Base-by-base conservation (phyloP, 768 basidiomycete genomes). In the Phlebiopsis gigantea region DNA sequence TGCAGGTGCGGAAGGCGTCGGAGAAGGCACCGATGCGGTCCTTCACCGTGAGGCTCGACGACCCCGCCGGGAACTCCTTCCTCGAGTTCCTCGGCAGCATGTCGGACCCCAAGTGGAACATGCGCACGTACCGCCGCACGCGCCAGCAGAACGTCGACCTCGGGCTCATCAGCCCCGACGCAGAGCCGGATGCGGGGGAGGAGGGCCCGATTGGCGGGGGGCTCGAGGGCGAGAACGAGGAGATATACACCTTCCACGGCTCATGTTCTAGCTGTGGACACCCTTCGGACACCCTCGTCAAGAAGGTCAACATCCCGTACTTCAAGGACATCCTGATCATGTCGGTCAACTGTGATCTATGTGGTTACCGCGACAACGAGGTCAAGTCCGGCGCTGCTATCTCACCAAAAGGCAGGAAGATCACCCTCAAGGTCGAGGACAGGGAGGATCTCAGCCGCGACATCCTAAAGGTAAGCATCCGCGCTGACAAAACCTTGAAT, bases 301-400 rank as follows among this genome's bases (percentile, higher is more conserved):
- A 98, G 79, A 91, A 90, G 68, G 88, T 98, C 62, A 85, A 83
- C 59, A 97, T 99, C 62, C 97, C 97, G 0, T 93, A 99, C 71
- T 98, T 99, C 81, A 93, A 99, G 81, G 94, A 99, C 63, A 87
- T 93, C 55, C 73, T 98, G 53, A 96, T 98, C 72, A 98, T 98
- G 94, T 96, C 96, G 22, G 95, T 95, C 5, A 98, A 97, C 69
- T 98, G 97, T 69, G 92, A 94, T 57, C 72, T 75, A 51, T 99
- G 97, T 70, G 97, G 97, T 1, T 99, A 98, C 71, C 80, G 92
- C 56, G 97, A 99, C 72, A 98, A 95, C 65, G 97, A 99, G 73
- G 89, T 99, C 66, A 99, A 99, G 71, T 90, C 93, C 5, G 93
- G 96, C 21, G 74, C 85, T 1, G 94, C 95, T 0, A 91, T 98